Evolutionary conservation across 306 rosid species (phyloP).

Genomic region (Notholithocarpus densiflorus): DNA sequence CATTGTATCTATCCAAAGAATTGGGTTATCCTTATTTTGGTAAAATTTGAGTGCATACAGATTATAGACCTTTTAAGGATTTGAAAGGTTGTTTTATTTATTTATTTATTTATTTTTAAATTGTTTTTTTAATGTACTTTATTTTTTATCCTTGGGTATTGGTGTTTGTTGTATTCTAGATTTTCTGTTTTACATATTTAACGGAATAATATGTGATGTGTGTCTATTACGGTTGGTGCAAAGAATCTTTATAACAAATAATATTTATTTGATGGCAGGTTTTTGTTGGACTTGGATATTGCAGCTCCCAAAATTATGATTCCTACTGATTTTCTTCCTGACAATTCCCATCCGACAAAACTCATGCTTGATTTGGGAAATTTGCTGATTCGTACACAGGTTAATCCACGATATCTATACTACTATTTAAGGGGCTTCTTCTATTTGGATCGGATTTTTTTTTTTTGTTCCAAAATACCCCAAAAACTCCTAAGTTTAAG

Average conservation of each 20-base stretch:
- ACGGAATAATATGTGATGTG: not conserved
- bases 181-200: not conserved
- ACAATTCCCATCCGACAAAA: slow-evolving; percentile 67
- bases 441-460: too few species aligned
- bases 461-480: too few species aligned
- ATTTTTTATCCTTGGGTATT: not conserved
- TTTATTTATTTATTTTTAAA: too few species aligned
- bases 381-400: slow-evolving; percentile 80
- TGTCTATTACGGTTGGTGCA: not conserved
- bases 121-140: not conserved
- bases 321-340: slow-evolving; percentile 86
- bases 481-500: too few species aligned
- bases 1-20: too few species aligned
- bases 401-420: slow-evolving; percentile 15
- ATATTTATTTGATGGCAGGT: slow-evolving; percentile 52
- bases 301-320: slow-evolving; percentile 98
- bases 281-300: slow-evolving; percentile 88
- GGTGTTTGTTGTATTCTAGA: not conserved
- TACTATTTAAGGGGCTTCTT: too few species aligned
- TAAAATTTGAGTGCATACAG: not conserved
- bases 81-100: not conserved
- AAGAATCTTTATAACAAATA: not conserved
- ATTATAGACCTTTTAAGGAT: not conserved
- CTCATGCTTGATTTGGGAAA: slow-evolving; percentile 94
- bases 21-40: not conserved